Percentiles rank a stretch among this genome's conserved stretches.
phyloP scores from a whole-genome alignment of 768 basidiomycete species.

The Lactifluus piperatus region DNA sequence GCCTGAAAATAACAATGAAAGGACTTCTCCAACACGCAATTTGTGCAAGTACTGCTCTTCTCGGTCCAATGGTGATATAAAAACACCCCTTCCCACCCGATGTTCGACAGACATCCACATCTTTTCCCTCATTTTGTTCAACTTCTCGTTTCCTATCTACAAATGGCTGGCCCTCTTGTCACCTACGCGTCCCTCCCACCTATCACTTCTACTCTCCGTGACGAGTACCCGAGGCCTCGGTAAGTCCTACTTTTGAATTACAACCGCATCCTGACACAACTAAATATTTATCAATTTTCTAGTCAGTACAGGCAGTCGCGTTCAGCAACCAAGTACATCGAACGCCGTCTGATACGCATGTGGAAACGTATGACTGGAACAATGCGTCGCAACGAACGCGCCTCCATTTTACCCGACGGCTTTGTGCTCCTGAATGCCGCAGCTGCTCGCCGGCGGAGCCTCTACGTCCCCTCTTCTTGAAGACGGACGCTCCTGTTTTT shows the following conservation, averaged over 20 bases:
- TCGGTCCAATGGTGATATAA: no score
- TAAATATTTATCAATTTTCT: no score
- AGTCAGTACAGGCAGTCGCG: neutral
- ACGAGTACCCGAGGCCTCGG: slow-evolving; percentile 9
- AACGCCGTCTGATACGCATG: slow-evolving; percentile 47
- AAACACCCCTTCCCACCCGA: no score
- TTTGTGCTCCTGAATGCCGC: slow-evolving; percentile 50
- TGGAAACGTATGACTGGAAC: slow-evolving; percentile 56
- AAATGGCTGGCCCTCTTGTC: slow-evolving; percentile 16
- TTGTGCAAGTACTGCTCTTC: no score
- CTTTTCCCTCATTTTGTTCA: no score
- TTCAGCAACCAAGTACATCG: slow-evolving; percentile 40
- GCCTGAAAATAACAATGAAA: no score
- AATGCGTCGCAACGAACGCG: slow-evolving; percentile 42
- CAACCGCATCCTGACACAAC: no score
- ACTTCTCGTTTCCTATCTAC: neutral
- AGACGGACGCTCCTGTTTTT: no score
- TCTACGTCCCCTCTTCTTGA: neutral
- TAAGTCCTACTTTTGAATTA: no score
- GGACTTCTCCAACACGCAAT: no score
- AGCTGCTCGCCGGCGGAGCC: slow-evolving; percentile 41
- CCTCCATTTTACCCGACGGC: slow-evolving; percentile 47
- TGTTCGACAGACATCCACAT: no score
- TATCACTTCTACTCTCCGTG: neutral
- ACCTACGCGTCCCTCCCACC: neutral